Evolutionary conservation across 805 yeast genomes (phyloP), one percentile per base, ranked within the genome.

Genomic region (Wickerhamomyces bisporus): DNA sequence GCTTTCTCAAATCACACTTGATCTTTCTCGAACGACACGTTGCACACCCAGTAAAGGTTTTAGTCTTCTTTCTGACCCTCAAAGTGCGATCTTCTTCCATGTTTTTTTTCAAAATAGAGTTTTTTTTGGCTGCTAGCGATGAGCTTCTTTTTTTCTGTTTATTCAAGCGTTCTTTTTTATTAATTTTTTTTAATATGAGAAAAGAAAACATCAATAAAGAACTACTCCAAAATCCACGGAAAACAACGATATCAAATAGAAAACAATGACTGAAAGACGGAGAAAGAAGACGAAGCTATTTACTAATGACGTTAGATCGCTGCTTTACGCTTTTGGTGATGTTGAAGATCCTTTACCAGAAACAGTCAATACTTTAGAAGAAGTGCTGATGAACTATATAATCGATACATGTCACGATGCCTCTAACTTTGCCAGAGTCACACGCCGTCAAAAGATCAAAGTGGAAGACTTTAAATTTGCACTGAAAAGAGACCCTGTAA

Each of bases 1-100:
- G 96, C 45, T 70, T 72, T 13, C 69, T 65, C 39, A 83, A 64
- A 55, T 86, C 95, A 59, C 96, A 88, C 41, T 84, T 79, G 34
- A 87, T 80, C 58, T 86, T 84, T 32, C 96, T 61, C 13, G 80
- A 65, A 31, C 96, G 70, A 52, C 96, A 87, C 0, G 95, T 85
- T 67, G 86, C 86, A 55, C 96, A 88, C 1, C 96, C 96, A 0
- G 85, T 79, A 53, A 86, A 87, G 0, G 93, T 79, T 55, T 87
- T 88, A 8, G 75, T 73, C 41, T 79, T 62, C 43, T 61, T 67
- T 43, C 48, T 53, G 30, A 15, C 18, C 8, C 10, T 16, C 21
- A 30, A 9, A n/a, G 32, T 14, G 24, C 15, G 14, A 4, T 31
- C 18, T 14, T n/a, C 26, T 8, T 8, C 13, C 17, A 16, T 14